Percentiles rank a stretch among this genome's conserved stretches.
Evolutionary conservation across 352 stramenopile genomes (phyloP).

Genomic region (Pythium vanterpoolii): DNA sequence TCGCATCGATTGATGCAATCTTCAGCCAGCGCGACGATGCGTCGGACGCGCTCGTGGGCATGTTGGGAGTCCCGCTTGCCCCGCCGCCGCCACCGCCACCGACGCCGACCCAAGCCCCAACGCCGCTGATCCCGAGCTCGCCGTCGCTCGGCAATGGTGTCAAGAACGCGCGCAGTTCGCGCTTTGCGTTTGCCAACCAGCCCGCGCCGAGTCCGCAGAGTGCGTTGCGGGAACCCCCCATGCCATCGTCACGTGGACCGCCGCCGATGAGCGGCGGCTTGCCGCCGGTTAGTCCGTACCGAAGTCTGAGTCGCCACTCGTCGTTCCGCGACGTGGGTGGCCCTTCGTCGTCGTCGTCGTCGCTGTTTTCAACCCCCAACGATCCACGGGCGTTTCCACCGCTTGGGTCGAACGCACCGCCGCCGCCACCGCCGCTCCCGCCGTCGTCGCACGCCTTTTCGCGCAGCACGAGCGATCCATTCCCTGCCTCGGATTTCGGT

Average conservation of each 20-base stretch:
- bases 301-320: conserved; percentile 5
- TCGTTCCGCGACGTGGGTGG: conserved; percentile 16
- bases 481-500: neutral
- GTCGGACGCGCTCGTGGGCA: conserved; percentile 62
- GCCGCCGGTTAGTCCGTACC: conserved; percentile 10
- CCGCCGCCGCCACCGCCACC: neutral
- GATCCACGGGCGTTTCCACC: conserved; percentile 17
- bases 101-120: neutral
- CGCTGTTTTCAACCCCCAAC: conserved; percentile 8
- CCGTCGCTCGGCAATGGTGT: conserved; percentile 17
- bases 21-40: conserved; percentile 74
- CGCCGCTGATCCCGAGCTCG: conserved; percentile 40
- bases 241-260: conserved; percentile 3
- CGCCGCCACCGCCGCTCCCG: conserved; percentile 2
- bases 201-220: conserved; percentile 23
- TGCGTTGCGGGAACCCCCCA: conserved; percentile 20
- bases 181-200: conserved; percentile 80
- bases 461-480: conserved; percentile 13
- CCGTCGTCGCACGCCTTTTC: conserved; percentile 11
- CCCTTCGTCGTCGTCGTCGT: conserved; percentile 14
- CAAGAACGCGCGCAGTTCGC: conserved; percentile 54
- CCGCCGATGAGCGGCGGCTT: conserved; percentile 11
- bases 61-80: conserved; percentile 59
- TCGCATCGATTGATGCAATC: conserved; percentile 81
- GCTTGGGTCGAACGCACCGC: neutral